Evolutionary conservation across 2,329 filamentous ascomycete species (phyloP).

Genomic region (Venturia oleaginea): DNA sequence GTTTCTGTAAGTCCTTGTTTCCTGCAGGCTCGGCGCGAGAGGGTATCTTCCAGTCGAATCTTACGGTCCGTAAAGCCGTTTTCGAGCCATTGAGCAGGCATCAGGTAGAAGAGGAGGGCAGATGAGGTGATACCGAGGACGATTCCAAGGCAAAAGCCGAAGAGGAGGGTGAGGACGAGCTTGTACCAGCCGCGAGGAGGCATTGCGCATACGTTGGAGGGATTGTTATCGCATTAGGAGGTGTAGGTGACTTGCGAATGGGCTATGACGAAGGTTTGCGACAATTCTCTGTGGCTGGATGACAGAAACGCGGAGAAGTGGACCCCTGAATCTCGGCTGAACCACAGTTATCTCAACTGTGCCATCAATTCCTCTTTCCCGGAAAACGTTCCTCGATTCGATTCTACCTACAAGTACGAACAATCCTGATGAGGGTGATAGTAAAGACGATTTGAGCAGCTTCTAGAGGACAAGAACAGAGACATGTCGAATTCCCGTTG

Average conservation of each 20-base stretch:
- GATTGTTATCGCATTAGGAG: neutral
- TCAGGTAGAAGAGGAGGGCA: constrained; percentile 8
- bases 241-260: neutral
- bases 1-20: constrained; percentile 7
- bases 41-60: neutral
- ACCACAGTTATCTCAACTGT: too few relatives aligned
- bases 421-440: too few relatives aligned
- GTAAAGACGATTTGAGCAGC: too few relatives aligned
- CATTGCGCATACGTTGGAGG: neutral
- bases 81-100: constrained; percentile 12
- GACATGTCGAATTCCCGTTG: too few relatives aligned
- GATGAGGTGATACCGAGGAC: constrained; percentile 13
- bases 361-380: too few relatives aligned
- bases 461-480: too few relatives aligned
- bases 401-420: too few relatives aligned
- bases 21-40: constrained; percentile 1
- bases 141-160: constrained; percentile 12
- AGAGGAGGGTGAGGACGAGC: constrained; percentile 8
- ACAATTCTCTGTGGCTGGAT: too few relatives aligned
- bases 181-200: constrained; percentile 11
- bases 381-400: too few relatives aligned
- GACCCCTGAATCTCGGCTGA: neutral
- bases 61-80: constrained; percentile 11
- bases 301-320: neutral
- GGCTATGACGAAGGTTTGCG: neutral